Evolutionary conservation across 1,284 basidiomycete species (phyloP).

Genomic region (Ganoderma multipileum): DNA sequence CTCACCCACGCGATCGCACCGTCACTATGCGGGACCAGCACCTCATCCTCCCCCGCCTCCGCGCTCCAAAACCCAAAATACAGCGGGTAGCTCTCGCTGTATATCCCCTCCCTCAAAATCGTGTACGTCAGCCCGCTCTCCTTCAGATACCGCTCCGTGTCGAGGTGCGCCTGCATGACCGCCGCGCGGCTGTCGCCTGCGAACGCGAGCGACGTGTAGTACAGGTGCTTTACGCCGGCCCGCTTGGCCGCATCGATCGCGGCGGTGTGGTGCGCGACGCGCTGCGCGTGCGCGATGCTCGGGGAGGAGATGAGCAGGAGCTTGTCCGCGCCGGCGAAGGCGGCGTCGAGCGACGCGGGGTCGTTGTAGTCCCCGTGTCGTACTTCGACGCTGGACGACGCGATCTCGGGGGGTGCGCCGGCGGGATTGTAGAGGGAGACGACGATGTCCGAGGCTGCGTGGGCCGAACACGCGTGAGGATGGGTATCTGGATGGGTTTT

Average conservation of each 20-base stretch:
- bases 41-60: slow-evolving; percentile 31
- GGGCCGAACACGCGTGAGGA: not conserved
- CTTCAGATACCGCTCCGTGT: slow-evolving; percentile 46
- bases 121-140: slow-evolving; percentile 45
- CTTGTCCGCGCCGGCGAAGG: slow-evolving; percentile 43
- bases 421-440: slow-evolving; percentile 44
- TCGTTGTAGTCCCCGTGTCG: slow-evolving; percentile 43
- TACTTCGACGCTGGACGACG: slow-evolving; percentile 38
- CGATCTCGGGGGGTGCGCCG: slow-evolving; percentile 34
- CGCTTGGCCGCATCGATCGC: slow-evolving; percentile 49
- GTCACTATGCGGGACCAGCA: slow-evolving; percentile 37
- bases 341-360: slow-evolving; percentile 40
- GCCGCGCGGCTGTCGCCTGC: slow-evolving; percentile 41
- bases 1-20: slow-evolving; percentile 43
- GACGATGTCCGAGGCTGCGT: slow-evolving; percentile 38
- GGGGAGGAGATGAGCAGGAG: slow-evolving; percentile 49
- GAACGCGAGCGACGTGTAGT: slow-evolving; percentile 49
- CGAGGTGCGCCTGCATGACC: slow-evolving; percentile 46
- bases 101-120: slow-evolving; percentile 48
- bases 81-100: slow-evolving; percentile 46
- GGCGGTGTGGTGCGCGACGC: slow-evolving; percentile 40
- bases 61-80: slow-evolving; percentile 43
- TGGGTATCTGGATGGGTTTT: not conserved
- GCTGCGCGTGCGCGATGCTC: slow-evolving; percentile 41
- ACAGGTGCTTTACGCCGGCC: slow-evolving; percentile 43